Base-by-base conservation (phyloP, 495 filamentous ascomycete genomes). In the Podospora bellae-mahoneyi region DNA sequence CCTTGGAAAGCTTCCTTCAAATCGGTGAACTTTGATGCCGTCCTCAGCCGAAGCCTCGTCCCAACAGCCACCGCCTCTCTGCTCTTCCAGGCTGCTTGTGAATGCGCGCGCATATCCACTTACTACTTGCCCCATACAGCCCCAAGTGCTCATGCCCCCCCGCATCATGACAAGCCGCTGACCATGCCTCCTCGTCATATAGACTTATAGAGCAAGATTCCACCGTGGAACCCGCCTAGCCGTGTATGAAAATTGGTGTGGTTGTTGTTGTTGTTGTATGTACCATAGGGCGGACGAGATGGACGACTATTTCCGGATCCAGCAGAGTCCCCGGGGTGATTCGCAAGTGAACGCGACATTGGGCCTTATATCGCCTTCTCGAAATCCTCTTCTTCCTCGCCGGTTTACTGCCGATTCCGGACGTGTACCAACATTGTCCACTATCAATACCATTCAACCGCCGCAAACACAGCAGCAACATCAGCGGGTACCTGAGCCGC, bases 341-440 rank as follows among this genome's bases (percentile, higher is more conserved):
- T 82, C 86, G 67, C 84, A 87, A 64, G 91, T 91, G 75, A 86
- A 86, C 65, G 87, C 87, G 54, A 58, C 72, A 62, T 88, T 92
- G 61, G 61, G 61, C 18, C 28, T 63, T 79, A 88, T 85, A 65
- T 85, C 90, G 69, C 86, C 92, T 60, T 87, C 87, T 65, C 87
- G 89, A 72, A 87, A 86, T 74, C 83, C 83, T 72, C 80, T 82
- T 67, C 86, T 87, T 70, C 92, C 93, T 78, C 90, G 95, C 78
- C 90, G 95, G 68, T 97, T 97, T 82, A 99, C 95, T 66, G 95
- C 93, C 30, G 92, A 95, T 73, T 90, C 92, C 66, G 91, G 92
- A 74, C 91, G 91, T 80, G 83, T 96, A 78, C 90, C 92, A 70
- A 91, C 90, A 72, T 84, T 94, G 83, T 90, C 86, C 62, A 88